These are phyloP conservation scores for Pythium rhizo-oryzae DNA, from an alignment of 352 stramenopile species.

Conservation along the genomic window DNA sequence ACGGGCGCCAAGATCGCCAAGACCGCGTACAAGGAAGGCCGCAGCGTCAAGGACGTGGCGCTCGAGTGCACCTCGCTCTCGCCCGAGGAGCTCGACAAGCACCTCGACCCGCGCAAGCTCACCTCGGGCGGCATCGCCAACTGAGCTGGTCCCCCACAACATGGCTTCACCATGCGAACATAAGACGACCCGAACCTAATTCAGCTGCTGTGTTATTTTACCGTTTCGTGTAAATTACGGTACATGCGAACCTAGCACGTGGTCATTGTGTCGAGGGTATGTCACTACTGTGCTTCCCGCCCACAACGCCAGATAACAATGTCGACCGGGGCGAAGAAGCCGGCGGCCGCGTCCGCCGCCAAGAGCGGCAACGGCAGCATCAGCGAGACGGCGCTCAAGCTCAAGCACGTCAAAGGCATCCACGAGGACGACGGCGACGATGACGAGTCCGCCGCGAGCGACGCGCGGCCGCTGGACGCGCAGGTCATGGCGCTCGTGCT, in stretches of 20 bases:
- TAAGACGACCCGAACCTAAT: conserved; percentile 1
- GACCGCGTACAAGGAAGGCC: conserved; percentile 56
- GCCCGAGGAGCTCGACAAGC: conserved; percentile 53
- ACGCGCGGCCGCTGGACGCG: conserved; percentile 63
- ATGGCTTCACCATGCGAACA: neutral
- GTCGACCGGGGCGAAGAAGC: conserved; percentile 10
- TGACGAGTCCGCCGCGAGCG: conserved; percentile 37
- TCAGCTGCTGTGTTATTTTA: neutral
- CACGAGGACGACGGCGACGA: conserved; percentile 68
- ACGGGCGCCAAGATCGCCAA: conserved; percentile 62
- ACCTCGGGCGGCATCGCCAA: conserved; percentile 48
- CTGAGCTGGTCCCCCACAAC: conserved; percentile 11
- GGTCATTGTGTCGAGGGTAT: conserved; percentile 7
- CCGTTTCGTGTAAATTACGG: neutral
- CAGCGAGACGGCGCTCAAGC: conserved; percentile 42
- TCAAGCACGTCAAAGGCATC: conserved; percentile 60
- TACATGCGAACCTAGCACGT: neutral
- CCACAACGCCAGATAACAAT: neutral
- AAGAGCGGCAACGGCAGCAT: conserved; percentile 27
- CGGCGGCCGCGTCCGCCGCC: conserved; percentile 2
- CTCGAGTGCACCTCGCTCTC: conserved; percentile 48
- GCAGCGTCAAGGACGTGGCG: conserved; percentile 52
- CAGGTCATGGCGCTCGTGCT: conserved; percentile 62
- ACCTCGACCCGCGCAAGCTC: conserved; percentile 51
- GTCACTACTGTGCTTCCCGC: neutral